Evolutionary conservation across 176 grass and related monocot species (phyloP).

Genomic region (Pharus latifolius): DNA sequence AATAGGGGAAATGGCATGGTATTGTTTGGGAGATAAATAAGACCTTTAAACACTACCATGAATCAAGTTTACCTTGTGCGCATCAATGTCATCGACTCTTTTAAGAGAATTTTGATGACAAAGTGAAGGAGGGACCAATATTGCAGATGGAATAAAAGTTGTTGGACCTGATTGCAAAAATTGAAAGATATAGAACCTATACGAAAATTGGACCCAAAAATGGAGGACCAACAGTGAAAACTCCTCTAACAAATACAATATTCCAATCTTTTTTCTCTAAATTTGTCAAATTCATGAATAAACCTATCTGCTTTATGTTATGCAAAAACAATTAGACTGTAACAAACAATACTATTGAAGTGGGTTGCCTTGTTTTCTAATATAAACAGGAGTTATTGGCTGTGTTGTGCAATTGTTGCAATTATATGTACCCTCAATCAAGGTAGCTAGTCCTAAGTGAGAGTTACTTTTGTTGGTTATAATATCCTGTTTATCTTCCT

Average conservation of each 20-base stretch:
- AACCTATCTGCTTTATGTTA: constrained; percentile 2
- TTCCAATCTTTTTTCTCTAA: neutral
- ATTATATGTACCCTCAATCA: neutral
- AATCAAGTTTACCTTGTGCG: no score
- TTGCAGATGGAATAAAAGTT: no score
- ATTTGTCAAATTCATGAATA: neutral
- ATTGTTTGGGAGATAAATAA: no score
- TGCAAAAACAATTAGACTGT: neutral
- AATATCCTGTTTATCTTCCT: neutral
- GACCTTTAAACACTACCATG: no score
- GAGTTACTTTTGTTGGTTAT: neutral
- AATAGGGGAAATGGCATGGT: no score
- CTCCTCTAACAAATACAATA: neutral
- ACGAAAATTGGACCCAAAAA: no score
- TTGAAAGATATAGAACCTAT: no score
- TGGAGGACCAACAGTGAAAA: no score
- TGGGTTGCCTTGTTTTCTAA: neutral
- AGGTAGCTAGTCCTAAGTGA: neutral
- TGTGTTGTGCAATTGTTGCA: neutral
- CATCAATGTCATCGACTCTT: no score
- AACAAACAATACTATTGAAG: constrained; percentile 5
- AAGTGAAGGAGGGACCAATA: no score
- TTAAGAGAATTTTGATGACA: no score
- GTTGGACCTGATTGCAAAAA: no score
- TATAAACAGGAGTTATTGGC: neutral